Percentiles rank a stretch among this genome's conserved stretches.
Evolutionary conservation across 192 early-diverging fungal genomes (phyloP).

Genomic region (Mycoemilia scoparia): DNA sequence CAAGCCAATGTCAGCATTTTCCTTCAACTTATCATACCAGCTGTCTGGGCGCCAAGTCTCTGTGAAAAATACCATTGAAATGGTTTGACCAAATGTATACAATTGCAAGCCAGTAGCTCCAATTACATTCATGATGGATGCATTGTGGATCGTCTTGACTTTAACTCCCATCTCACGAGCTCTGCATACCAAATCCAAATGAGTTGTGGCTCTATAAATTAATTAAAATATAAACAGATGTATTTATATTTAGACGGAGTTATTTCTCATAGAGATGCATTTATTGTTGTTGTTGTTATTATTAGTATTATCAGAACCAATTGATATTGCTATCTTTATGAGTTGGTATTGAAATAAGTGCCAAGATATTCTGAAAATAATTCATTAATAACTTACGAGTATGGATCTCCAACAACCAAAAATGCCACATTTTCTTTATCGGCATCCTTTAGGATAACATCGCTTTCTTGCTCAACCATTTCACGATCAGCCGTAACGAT

Average conservation of each 20-base stretch:
- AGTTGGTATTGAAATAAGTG: neutral
- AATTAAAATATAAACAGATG: conserved; percentile 1
- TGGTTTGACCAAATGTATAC: conserved; percentile 96
- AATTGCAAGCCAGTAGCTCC: conserved; percentile 90
- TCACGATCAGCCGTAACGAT: conserved; percentile 89
- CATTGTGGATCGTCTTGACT: conserved; percentile 90
- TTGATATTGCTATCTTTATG: neutral
- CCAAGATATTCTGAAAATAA: conserved; percentile 42
- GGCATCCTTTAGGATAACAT: conserved; percentile 73
- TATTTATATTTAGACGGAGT: neutral
- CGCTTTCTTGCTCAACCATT: conserved; percentile 86
- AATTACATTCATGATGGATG: conserved; percentile 98
- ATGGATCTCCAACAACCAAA: conserved; percentile 95
- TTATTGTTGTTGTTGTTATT: no score
- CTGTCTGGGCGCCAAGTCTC: conserved; percentile 92
- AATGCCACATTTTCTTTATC: conserved; percentile 83
- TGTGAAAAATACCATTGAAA: conserved; percentile 96
- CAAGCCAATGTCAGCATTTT: conserved; percentile 64
- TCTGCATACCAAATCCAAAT: conserved; percentile 88
- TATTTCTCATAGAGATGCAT: no score
- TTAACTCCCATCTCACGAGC: conserved; percentile 72
- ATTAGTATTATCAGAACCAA: no score
- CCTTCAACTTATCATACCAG: conserved; percentile 84
- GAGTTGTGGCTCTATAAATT: conserved; percentile 95
- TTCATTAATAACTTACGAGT: no score